Base-by-base conservation (phyloP, 2,329 filamentous ascomycete species). In the Acephala macrosclerotiorum region DNA sequence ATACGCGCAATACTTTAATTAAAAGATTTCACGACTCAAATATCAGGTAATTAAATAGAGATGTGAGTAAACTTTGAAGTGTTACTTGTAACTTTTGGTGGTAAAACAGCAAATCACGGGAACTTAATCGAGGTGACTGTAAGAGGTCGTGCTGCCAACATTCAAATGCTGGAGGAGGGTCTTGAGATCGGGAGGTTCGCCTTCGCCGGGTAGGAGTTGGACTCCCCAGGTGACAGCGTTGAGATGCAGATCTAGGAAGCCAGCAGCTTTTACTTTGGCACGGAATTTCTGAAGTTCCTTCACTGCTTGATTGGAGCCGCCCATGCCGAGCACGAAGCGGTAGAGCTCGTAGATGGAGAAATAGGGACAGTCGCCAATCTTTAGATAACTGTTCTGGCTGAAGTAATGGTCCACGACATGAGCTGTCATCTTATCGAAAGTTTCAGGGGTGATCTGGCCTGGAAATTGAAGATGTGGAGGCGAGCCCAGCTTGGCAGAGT, bases 391-490 rank as follows among this genome's bases (percentile, higher is more conserved):
- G 3, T 53, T 20, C 47, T 53, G 47, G 26, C 47, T 53, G 47
- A 53, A 53, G 26, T 53, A 53, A 20, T 20, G 47, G 14, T 53
- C 47, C 9, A 53, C 47, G 26, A 53, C 18, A 16, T 53, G 26
- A 53, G 47, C 26, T 26, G 47, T 53, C 47, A 53, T 26, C 20
- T 53, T 53, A 9, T 53, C 47, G 26, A 53, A 53, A 5, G 47
- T 53, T 7, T 20, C 47, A 11, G 47, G 16, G 9, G 20, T 53
- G 26, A 53, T 53, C 18, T 53, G 20, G 20, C 47, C 47, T 25
- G 47, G 47, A 18, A 26, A 53, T 53, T 53, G 47, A 53, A 53
- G 47, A 53, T 53, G 20, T 25, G 47, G 47, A 12, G 47, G 47
- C 25, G 47, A 25, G 1, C 47, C n/a, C n/a, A 53, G 20, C 20